Conservation (phyloP, 768 basidiomycete species). For the Russula sp. region DNA sequence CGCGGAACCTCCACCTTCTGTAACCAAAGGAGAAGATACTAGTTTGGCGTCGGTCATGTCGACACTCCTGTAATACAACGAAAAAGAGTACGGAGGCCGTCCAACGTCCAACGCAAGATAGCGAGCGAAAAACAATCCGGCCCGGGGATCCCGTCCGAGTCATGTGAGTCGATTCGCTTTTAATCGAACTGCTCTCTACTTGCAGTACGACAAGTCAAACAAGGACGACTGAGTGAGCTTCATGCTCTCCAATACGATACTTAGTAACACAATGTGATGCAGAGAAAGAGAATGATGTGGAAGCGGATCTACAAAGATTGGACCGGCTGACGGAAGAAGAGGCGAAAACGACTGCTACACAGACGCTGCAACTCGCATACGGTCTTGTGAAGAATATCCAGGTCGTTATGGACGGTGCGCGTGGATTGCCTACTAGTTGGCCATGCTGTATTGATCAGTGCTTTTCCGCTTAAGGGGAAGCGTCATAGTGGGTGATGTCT, state of each 20-base stretch:
- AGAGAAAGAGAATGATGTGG: too few species aligned
- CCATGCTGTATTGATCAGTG: not conserved
- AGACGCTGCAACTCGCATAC: not conserved
- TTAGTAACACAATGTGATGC: too few species aligned
- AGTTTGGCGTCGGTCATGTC: constrained; percentile 11
- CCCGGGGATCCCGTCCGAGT: not conserved
- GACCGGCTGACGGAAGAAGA: not conserved
- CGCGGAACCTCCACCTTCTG: not conserved
- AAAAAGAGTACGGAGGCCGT: not conserved
- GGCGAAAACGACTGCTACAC: not conserved
- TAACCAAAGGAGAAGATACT: not conserved
- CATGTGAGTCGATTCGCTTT: too few species aligned
- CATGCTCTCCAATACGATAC: too few species aligned
- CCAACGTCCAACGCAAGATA: not conserved
- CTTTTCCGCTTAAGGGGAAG: too few species aligned
- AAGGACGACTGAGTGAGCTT: not conserved
- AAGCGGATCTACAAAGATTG: too few species aligned
- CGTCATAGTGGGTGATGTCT: not conserved
- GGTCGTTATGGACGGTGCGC: constrained; percentile 4
- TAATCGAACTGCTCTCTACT: not conserved
- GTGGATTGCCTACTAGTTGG: not conserved
- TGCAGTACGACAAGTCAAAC: not conserved
- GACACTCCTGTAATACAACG: not conserved
- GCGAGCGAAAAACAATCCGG: not conserved
- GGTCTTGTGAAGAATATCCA: constrained; percentile 5